Evolutionary conservation across 2,329 filamentous ascomycete species (phyloP).

Genomic region (Bipolaris cookei): DNA sequence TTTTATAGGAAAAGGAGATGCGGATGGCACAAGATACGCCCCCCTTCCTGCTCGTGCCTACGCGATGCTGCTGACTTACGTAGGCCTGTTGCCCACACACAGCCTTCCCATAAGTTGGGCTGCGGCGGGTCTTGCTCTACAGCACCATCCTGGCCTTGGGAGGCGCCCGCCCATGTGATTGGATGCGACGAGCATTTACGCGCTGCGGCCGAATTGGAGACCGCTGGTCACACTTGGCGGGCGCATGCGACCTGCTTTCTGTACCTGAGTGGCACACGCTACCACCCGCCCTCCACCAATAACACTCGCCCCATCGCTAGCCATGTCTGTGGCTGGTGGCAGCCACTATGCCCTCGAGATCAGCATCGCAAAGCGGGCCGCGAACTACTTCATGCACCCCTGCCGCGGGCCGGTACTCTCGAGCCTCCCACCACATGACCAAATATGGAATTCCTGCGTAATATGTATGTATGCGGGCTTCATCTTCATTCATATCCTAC

Average conservation of each 20-base stretch:
- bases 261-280: constrained; percentile 26
- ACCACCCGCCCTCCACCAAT: constrained; percentile 8
- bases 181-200: constrained; percentile 30
- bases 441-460: not conserved
- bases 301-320: not conserved
- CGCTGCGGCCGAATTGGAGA: constrained; percentile 40
- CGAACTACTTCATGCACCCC: constrained; percentile 6
- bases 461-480: too few relatives aligned
- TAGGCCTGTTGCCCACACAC: constrained; percentile 27
- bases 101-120: constrained; percentile 31
- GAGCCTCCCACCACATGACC: not conserved
- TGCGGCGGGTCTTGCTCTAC: constrained; percentile 25
- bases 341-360: not conserved
- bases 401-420: constrained; percentile 14
- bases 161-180: constrained; percentile 33
- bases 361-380: constrained; percentile 12
- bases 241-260: constrained; percentile 31
- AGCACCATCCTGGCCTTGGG: constrained; percentile 22
- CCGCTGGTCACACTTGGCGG: constrained; percentile 43
- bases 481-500: not conserved
- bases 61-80: constrained; percentile 36
- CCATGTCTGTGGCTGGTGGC: constrained; percentile 8
- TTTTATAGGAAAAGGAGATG: constrained; percentile 14
- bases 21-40: constrained; percentile 19
- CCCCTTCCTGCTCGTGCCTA: constrained; percentile 17